phyloP scores from a whole-genome alignment of 768 basidiomycete genomes.

The Kwoniella sp. region DNA sequence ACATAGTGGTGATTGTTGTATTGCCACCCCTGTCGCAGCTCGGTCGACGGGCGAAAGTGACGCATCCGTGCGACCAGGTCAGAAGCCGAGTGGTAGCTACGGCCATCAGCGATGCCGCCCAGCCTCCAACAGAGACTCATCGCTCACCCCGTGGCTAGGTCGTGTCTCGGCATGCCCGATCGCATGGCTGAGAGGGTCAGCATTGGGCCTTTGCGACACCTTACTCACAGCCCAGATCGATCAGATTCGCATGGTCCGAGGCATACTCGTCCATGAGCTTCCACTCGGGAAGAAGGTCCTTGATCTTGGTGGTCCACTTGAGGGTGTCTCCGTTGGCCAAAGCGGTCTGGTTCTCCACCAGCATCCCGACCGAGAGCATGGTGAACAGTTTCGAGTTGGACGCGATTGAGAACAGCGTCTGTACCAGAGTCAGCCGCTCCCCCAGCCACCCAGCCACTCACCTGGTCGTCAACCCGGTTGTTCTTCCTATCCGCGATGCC shows the following conservation, averaged over 20 bases:
- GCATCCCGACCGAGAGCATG: constrained; percentile 26
- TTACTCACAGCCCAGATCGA: constrained; percentile 39
- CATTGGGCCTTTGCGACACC: neutral
- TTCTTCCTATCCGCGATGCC: constrained; percentile 4
- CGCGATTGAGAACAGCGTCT: constrained; percentile 41
- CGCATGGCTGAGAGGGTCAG: constrained; percentile 24
- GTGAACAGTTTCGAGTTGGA: constrained; percentile 47
- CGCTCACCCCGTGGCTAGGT: constrained; percentile 21
- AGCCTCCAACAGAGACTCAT: no score
- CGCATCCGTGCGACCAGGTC: constrained; percentile 17
- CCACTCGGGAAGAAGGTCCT: constrained; percentile 38
- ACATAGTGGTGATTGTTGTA: constrained; percentile 44
- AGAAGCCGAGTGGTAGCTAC: no score
- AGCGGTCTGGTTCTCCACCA: constrained; percentile 27
- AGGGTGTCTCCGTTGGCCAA: constrained; percentile 17
- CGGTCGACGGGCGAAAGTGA: constrained; percentile 34
- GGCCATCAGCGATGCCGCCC: neutral
- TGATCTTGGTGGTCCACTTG: constrained; percentile 35
- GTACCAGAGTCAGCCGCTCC: neutral
- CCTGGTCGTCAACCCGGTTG: constrained; percentile 2
- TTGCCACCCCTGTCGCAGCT: constrained; percentile 32
- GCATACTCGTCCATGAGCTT: constrained; percentile 34
- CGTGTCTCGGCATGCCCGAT: constrained; percentile 40
- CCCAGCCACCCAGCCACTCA: neutral
- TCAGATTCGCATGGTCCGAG: constrained; percentile 27